Base-by-base conservation (phyloP, 257 asterid species). In the Solanum stenotomum region DNA sequence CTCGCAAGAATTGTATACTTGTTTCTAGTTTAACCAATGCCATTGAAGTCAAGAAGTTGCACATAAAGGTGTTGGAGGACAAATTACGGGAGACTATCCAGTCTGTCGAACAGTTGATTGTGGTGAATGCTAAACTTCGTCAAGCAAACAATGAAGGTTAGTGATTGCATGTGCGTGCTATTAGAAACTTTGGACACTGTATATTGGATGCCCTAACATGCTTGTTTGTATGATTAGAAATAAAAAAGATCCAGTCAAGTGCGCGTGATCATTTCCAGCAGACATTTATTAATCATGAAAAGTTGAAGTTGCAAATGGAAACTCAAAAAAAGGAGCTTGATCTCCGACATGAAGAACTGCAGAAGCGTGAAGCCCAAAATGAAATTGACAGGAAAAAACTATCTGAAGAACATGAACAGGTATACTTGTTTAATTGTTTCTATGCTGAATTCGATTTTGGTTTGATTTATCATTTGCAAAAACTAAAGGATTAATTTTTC, bases 331-430 rank as follows among this genome's bases (percentile, higher is more conserved):
- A 86, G 88, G 95, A 95, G 87, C 98, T 97, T 79, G 98, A 95
- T 89, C 84, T 78, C 65, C 95, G 95, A 87, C 94, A 94, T 77
- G 90, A 91, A 84, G 98, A 93, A 89, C 91, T 97, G 91, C 93
- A 91, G 92, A 89, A 93, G 87, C 97, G 99, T 67, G 96, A 97
- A 89, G 92, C 95, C 44, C 94, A 92, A 89, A 96, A 95, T 85
- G 98, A 96, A 89, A 91, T 49, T 71, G 97, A 95, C 90, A 90
- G 98, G 88, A 92, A 89, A 90, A 94, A 92, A 87, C 95, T 97
- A 44, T 88, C 91, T 11, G 96, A 95, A 87, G 99, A 96, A 87
- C 93, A 93, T 89, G 96, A 94, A 90, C 92, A 94, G 99, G 98
- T 97, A 86, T 87, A 87, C 85, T 85, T 88, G 40, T 88, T 87